These are phyloP conservation scores for Fusarium albidum DNA, from an alignment of 2,329 filamentous ascomycete species.

Conservation along the genomic window DNA sequence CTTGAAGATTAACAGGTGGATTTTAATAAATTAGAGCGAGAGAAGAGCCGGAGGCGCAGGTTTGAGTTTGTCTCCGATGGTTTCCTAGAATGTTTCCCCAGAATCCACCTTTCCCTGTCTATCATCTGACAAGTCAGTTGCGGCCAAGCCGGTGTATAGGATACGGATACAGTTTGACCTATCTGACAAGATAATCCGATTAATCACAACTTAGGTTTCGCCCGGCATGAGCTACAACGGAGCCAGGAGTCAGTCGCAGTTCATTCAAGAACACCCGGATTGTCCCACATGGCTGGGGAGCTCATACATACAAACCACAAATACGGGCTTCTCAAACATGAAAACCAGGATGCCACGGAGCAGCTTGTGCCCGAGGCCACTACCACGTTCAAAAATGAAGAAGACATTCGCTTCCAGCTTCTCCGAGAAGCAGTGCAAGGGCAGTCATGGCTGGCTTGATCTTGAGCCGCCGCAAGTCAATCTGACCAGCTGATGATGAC, in stretches of 20 bases:
- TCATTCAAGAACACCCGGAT: neutral
- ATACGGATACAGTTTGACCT: too few species aligned
- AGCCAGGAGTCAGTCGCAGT: too few species aligned
- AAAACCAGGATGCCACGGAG: neutral
- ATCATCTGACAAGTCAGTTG: too few species aligned
- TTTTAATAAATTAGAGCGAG: constrained; percentile 39
- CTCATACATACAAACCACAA: neutral
- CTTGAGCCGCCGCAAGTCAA: constrained; percentile 4
- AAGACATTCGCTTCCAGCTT: neutral
- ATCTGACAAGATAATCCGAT: too few species aligned
- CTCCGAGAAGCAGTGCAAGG: neutral
- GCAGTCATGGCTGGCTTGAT: neutral
- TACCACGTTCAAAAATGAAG: neutral
- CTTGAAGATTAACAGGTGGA: constrained; percentile 39
- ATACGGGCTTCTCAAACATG: neutral
- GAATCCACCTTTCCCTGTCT: constrained; percentile 7
- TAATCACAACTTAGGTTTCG: too few species aligned
- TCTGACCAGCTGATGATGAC: too few species aligned
- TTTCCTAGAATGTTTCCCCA: constrained; percentile 20
- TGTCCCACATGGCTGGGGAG: constrained; percentile 1
- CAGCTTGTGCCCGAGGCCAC: neutral
- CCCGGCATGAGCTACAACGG: too few species aligned
- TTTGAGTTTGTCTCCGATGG: constrained; percentile 24
- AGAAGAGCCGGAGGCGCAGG: constrained; percentile 35
- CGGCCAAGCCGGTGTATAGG: neutral